Evolutionary conservation across 1,284 basidiomycete genomes (phyloP).

Genomic region (Ustilago curta): DNA sequence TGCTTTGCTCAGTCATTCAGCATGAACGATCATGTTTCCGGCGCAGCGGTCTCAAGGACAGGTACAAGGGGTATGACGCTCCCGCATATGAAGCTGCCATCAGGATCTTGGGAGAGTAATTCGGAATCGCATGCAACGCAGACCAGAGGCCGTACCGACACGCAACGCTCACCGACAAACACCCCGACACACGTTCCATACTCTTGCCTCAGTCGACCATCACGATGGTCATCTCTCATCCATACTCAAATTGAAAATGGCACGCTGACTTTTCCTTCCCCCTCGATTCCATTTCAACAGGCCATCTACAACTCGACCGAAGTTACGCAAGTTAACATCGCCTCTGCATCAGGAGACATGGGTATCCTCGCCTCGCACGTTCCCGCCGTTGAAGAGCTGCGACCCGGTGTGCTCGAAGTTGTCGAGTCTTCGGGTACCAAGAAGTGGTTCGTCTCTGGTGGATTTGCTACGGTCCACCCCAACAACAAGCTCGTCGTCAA

Average conservation of each 20-base stretch:
- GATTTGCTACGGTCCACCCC: slow-evolving; percentile 97
- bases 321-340: slow-evolving; percentile 67
- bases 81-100: no score
- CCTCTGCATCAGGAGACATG: slow-evolving; percentile 65
- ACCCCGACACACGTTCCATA: no score
- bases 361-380: slow-evolving; percentile 69
- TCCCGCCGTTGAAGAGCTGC: slow-evolving; percentile 67
- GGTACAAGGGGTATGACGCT: no score
- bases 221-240: not conserved
- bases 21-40: no score
- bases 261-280: slow-evolving; percentile 4
- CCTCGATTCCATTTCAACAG: slow-evolving; percentile 15
- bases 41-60: no score
- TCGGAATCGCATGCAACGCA: no score
- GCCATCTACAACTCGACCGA: slow-evolving; percentile 62
- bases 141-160: no score
- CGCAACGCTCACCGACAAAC: no score
- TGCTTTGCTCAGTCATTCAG: no score
- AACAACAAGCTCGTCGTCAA: slow-evolving; percentile 98
- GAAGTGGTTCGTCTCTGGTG: slow-evolving; percentile 80
- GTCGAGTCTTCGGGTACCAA: slow-evolving; percentile 64
- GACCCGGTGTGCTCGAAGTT: slow-evolving; percentile 68
- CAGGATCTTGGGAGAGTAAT: no score
- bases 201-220: no score
- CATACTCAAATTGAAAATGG: not conserved